Evolutionary conservation across 495 filamentous ascomycete species (phyloP).

Genomic region (Haplographium delicatum): DNA sequence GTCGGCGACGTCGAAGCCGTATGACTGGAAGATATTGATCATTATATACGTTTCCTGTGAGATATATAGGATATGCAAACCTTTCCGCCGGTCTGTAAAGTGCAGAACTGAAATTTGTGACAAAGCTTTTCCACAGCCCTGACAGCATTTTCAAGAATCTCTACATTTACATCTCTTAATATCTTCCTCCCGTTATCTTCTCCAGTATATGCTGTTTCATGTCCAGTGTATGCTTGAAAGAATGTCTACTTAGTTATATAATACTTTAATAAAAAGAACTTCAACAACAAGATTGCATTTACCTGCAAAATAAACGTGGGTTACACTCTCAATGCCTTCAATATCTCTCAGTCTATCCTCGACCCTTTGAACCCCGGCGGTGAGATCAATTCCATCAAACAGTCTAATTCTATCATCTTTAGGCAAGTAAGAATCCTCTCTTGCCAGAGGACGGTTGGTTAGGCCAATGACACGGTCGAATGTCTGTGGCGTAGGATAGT

Average conservation of each 20-base stretch:
- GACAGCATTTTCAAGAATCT: constrained; percentile 27
- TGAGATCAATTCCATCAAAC: constrained; percentile 24
- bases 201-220: constrained; percentile 24
- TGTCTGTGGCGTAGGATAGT: constrained; percentile 25
- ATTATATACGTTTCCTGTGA: too few relatives aligned
- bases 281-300: too few relatives aligned
- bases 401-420: constrained; percentile 11
- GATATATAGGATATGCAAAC: too few relatives aligned
- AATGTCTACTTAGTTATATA: too few relatives aligned
- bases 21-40: constrained; percentile 23
- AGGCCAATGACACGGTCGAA: constrained; percentile 30
- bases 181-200: constrained; percentile 13
- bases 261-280: too few relatives aligned
- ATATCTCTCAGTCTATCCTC: constrained; percentile 20
- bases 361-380: constrained; percentile 18
- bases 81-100: constrained; percentile 40
- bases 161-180: constrained; percentile 28
- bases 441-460: constrained; percentile 22
- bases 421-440: constrained; percentile 22
- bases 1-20: constrained; percentile 35
- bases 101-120: constrained; percentile 33
- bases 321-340: constrained; percentile 19
- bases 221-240: too few relatives aligned
- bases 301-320: constrained; percentile 22
- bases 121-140: constrained; percentile 28